Evolutionary conservation across 768 basidiomycete species (phyloP), one percentile per base, ranked within the genome.

Genomic region (Cytidiella melzeri): DNA sequence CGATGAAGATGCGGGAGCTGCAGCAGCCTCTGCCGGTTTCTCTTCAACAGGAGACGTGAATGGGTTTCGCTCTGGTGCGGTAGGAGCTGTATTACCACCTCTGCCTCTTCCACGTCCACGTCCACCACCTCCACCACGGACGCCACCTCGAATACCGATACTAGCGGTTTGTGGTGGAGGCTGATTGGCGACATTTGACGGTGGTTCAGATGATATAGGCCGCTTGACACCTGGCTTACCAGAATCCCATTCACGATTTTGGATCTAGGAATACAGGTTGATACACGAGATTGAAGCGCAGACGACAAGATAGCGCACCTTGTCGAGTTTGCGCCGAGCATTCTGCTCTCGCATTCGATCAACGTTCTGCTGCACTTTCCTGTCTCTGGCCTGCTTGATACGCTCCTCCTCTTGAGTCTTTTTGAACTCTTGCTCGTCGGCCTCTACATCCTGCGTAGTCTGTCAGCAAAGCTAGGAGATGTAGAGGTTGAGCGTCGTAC

Each of bases 191-290:
- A 55, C 56, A 34, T 47, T 53, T 15, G 52, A 51, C 15, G 46
- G 51, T 27, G 48, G 46, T 30, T 57, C 60, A 7, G 30, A 7
- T 3, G 42, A 37, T 15, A 47, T 44, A 13, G 48, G 41, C 34
- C 55, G 54, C 51, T 57, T 55, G 41, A 57, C 55, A 24, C 61
- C 64, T 26, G 61, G 64, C 57, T 92, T 92, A 18, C 80, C 85
- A 24, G 86, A 83, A 63, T 92, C 89, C 89, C 89, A 92, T 69
- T 92, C 89, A 13, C 89, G 77, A 55, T 69, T 80, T 58, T 79
- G 80, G 20, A 80, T 74, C 69, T 63, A 30, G n/a, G n/a, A n/a
- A 2, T 15, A 26, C 13, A 13, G 37, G 11, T 3, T 12, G 13
- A 18, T 38, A 25, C 3, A 20, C 11, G 34, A 9, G 27, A 36